These are phyloP conservation scores for Juglanconis oblonga DNA, from an alignment of 2,329 filamentous ascomycete species.

Conservation along the genomic window DNA sequence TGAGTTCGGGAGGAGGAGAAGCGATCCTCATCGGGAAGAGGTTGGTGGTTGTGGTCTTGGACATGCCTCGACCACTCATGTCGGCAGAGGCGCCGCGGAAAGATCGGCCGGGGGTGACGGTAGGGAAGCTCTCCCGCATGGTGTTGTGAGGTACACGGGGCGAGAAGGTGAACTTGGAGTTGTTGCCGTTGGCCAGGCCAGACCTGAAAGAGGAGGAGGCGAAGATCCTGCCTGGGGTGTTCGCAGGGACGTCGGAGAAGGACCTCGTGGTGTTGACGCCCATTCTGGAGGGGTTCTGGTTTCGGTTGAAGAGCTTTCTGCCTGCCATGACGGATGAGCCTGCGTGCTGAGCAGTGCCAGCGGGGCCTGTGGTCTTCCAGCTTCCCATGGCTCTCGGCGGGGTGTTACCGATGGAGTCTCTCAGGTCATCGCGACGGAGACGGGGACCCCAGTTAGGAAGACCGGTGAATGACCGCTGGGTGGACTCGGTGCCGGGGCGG, in stretches of 20 bases:
- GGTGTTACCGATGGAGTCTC: conserved; percentile 2
- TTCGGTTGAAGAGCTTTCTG: conserved; percentile 33
- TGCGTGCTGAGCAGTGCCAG: conserved; percentile 31
- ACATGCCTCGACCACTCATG: conserved; percentile 47
- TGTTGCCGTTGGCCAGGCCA: conserved; percentile 24
- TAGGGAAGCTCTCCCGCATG: conserved; percentile 47
- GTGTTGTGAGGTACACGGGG: conserved; percentile 43
- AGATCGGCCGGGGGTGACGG: conserved; percentile 40
- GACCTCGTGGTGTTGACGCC: conserved; percentile 18
- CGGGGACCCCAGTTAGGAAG: not conserved
- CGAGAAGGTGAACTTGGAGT: conserved; percentile 36
- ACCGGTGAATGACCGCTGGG: conserved; percentile 12
- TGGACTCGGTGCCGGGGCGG: not conserved
- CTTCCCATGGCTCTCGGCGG: conserved; percentile 20
- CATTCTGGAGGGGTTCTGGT: conserved; percentile 30
- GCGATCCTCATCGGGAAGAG: conserved; percentile 58
- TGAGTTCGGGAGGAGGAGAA: conserved; percentile 53
- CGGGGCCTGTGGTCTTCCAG: conserved; percentile 23
- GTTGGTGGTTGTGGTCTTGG: conserved; percentile 47
- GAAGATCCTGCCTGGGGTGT: conserved; percentile 32
- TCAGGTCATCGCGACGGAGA: not conserved
- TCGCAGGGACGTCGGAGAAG: conserved; percentile 20
- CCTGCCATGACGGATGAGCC: conserved; percentile 30
- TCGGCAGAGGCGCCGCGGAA: conserved; percentile 45
- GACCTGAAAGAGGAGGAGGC: conserved; percentile 24